Base-by-base conservation (phyloP, 495 filamentous ascomycete genomes). In the Penicillium atrosanguineum region DNA sequence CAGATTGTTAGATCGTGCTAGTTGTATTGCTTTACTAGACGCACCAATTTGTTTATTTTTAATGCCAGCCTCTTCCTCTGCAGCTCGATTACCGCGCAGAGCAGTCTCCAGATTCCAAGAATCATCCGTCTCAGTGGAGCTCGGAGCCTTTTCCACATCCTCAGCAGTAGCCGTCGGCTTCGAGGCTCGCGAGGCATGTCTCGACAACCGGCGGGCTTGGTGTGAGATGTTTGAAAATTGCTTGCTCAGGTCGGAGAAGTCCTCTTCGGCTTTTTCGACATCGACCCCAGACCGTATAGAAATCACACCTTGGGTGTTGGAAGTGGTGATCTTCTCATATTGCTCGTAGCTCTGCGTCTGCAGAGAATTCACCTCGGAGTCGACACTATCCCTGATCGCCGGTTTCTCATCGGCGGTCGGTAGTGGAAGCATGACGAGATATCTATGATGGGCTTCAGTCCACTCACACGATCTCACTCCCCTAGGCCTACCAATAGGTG, bases 21-120 rank as follows among this genome's bases (percentile, higher is more conserved):
- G 18, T 3, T 18, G 15, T 19, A 18, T 34, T 2, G 14, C 11
- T 9, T 18, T 28, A 44, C 68, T 45, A 4, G 11, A 34, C 31
- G 0, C 45, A 77, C 79, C 86, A 42, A 92, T 85, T 48, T 85
- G 82, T 70, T 95, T 95, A 19, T 83, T 76, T 60, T 83, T 83
- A 59, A 94, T 93, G 3, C 90, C 90, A 11, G 87, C 84, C 50
- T 84, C 83, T 44, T 80, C 75, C 58, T 91, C 88, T n/a, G 85
- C 82, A 37, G 69, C 80, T 46, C 86, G 77, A 39, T 83, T 82
- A 3, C 90, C 89, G 31, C 86, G 75, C 55, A 95, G 69, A 14
- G 84, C 80, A 1, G 68, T 64, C 60, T 92, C 88, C 36, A 95
- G 69, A 56, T 94, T 81, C 69, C 91, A 95, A 16, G 71, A 73